Percentiles rank a stretch among this genome's conserved stretches.
These are phyloP conservation scores for Obelidium mucronatum DNA, from an alignment of 192 early-diverging fungal genomes.

Conservation along the genomic window DNA sequence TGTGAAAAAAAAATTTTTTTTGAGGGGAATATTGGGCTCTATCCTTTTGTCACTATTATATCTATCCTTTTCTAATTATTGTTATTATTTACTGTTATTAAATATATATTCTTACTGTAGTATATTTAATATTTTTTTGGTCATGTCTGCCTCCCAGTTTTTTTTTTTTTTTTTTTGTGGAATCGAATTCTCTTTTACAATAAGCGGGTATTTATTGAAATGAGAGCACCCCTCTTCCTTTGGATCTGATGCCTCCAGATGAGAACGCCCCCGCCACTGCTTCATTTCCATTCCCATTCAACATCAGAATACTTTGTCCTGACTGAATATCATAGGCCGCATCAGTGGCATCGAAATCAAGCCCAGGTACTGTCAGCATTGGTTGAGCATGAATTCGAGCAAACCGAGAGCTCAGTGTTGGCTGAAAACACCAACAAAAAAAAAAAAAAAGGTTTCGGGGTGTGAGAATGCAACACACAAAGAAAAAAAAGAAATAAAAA, in stretches of 20 bases:
- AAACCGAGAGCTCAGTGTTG: not conserved
- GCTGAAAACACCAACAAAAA: too few species aligned
- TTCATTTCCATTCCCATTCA: not conserved
- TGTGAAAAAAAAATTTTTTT: too few species aligned
- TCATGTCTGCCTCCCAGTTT: too few species aligned
- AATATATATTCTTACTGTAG: not conserved
- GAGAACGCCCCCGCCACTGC: not conserved
- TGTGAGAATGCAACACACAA: not conserved
- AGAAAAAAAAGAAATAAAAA: not conserved
- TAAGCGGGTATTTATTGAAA: too few species aligned
- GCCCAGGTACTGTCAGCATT: not conserved
- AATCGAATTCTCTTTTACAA: too few species aligned
- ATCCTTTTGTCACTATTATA: too few species aligned
- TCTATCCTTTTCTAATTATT: too few species aligned
- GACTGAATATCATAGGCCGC: not conserved
- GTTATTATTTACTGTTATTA: too few species aligned
- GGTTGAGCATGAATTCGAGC: not conserved
- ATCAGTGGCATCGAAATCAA: not conserved
- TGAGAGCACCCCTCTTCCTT: not conserved
- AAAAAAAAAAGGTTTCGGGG: too few species aligned
- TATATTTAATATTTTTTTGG: too few species aligned
- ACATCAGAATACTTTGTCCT: not conserved
- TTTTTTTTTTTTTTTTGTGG: not conserved
- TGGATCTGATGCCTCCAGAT: not conserved
- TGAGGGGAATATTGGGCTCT: too few species aligned